Evolutionary conservation across 2,329 filamentous ascomycete genomes (phyloP).

Genomic region (Aspergillus fijiensis): DNA sequence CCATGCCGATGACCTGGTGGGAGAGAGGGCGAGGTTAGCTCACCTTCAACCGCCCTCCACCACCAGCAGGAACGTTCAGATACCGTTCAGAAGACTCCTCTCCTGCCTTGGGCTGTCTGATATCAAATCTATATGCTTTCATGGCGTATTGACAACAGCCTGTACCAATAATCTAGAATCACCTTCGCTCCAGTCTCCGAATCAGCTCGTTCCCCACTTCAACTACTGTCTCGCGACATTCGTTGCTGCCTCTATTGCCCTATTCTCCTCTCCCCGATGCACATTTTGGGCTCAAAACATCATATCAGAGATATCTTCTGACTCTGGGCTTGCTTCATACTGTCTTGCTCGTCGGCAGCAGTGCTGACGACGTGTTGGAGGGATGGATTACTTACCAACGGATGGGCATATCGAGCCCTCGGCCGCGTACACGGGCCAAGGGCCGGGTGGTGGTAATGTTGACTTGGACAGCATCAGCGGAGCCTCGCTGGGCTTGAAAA

Average conservation of each 20-base stretch:
- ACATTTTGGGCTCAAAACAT: neutral
- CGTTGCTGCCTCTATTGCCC: neutral
- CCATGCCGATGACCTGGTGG: neutral
- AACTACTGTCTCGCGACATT: neutral
- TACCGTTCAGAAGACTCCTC: neutral
- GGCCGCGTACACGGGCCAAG: conserved; percentile 14
- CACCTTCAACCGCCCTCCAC: neutral
- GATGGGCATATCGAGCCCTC: conserved; percentile 28
- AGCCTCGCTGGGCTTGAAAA: neutral
- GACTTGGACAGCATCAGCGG: conserved; percentile 12
- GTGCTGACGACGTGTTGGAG: neutral
- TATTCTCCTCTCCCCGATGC: neutral
- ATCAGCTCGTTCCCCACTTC: conserved; percentile 1
- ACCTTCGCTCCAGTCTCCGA: neutral
- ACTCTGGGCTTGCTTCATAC: neutral
- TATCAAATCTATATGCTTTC: too few species aligned
- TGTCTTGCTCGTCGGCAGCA: neutral
- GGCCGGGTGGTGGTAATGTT: conserved; percentile 1
- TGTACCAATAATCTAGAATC: neutral
- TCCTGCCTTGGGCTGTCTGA: neutral
- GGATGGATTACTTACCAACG: conserved; percentile 29
- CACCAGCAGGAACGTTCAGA: neutral
- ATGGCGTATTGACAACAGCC: neutral
- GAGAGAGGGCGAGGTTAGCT: conserved; percentile 3
- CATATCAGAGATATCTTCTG: neutral